phyloP scores from a whole-genome alignment of 73 alveolate genomes.

The Paramecium caudatum region DNA sequence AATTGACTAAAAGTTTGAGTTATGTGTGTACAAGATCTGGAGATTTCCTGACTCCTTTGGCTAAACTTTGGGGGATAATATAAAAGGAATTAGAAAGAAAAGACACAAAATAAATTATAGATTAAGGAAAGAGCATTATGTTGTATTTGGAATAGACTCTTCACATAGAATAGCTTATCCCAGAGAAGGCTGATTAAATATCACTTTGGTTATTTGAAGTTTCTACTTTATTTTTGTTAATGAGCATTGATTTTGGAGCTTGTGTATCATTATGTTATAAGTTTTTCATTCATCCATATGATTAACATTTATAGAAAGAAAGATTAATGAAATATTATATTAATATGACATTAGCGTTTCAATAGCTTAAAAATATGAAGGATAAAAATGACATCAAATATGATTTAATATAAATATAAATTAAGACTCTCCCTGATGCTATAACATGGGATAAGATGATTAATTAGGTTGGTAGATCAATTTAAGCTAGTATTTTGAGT shows the following conservation, averaged over 20 bases:
- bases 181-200: slow-evolving; percentile 13
- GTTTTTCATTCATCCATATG: not conserved
- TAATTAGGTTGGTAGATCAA: not conserved
- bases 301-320: not conserved
- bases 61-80: slow-evolving; percentile 66
- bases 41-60: slow-evolving; percentile 75
- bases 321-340: slow-evolving; percentile 33
- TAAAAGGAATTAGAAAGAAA: slow-evolving; percentile 44
- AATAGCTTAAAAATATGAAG: not conserved
- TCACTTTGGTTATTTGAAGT: slow-evolving; percentile 54
- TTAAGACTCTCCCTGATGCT: not conserved
- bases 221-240: not conserved
- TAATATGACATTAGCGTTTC: slow-evolving; percentile 17
- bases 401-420: not conserved
- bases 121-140: slow-evolving; percentile 14
- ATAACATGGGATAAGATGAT: slow-evolving; percentile 49
- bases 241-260: slow-evolving; percentile 43
- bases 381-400: not conserved
- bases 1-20: slow-evolving; percentile 55
- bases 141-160: slow-evolving; percentile 11
- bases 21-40: slow-evolving; percentile 74
- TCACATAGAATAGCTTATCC: not conserved
- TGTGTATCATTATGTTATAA: not conserved
- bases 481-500: not conserved
- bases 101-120: slow-evolving; percentile 36